Percentiles rank a stretch among this genome's conserved stretches.
phyloP scores from a whole-genome alignment of 768 basidiomycete genomes.

The Xerocomus potaroensis region DNA sequence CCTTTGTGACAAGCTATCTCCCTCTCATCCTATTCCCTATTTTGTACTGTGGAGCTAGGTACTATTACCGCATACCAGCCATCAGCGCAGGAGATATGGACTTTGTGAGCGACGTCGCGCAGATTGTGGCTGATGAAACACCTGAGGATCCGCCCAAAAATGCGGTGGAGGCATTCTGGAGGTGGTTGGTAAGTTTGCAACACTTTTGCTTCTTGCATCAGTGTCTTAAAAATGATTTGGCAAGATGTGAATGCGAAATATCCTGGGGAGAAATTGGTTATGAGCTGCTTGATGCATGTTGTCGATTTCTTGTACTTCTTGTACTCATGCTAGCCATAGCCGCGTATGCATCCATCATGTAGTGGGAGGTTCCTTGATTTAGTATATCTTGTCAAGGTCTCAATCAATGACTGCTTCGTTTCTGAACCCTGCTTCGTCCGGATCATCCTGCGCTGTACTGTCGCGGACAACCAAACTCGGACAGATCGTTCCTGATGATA shows the following conservation, averaged over 20 bases:
- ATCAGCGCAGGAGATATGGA: constrained; percentile 68
- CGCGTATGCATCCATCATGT: background rate
- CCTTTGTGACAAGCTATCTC: constrained; percentile 84
- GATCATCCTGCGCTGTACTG: too few relatives aligned
- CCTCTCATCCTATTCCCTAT: constrained; percentile 71
- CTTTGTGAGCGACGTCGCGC: constrained; percentile 65
- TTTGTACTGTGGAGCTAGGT: constrained; percentile 57
- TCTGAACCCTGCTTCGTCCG: too few relatives aligned
- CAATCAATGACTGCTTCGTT: background rate
- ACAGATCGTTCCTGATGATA: too few relatives aligned
- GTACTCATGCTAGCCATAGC: constrained; percentile 4
- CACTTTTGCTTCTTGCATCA: background rate
- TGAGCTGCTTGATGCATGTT: background rate
- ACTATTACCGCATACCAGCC: constrained; percentile 33
- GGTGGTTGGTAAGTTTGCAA: constrained; percentile 59
- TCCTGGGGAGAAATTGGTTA: background rate
- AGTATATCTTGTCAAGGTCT: too few relatives aligned
- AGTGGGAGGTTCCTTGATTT: background rate
- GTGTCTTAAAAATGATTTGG: constrained; percentile 1
- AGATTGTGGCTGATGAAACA: constrained; percentile 65
- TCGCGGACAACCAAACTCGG: too few relatives aligned
- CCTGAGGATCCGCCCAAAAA: constrained; percentile 73
- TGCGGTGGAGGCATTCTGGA: constrained; percentile 67
- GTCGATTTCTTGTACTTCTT: background rate
- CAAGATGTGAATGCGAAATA: constrained; percentile 27